These are phyloP conservation scores for Vishniacozyma victoriae DNA, from an alignment of 768 basidiomycete genomes.

Conservation along the genomic window DNA sequence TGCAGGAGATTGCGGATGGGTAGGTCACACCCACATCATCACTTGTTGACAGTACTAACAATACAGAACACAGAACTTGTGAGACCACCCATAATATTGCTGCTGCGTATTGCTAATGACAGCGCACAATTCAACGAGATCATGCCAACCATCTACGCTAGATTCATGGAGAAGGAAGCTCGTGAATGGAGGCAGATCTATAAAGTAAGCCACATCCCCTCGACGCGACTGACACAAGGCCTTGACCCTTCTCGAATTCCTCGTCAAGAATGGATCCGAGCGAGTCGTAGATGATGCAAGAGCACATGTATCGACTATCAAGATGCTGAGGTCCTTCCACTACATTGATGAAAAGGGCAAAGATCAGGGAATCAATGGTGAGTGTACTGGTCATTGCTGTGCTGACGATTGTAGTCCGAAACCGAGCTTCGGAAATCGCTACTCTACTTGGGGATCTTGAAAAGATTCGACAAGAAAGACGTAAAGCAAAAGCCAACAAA, in stretches of 20 bases:
- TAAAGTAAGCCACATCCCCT: conserved; percentile 58
- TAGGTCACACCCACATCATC: conserved; percentile 48
- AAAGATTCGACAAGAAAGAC: conserved; percentile 75
- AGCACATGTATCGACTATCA: conserved; percentile 87
- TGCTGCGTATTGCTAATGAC: no score
- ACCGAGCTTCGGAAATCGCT: conserved; percentile 86
- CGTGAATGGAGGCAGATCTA: conserved; percentile 98
- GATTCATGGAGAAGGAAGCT: conserved; percentile 68
- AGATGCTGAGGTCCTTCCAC: conserved; percentile 96
- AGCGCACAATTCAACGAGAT: conserved; percentile 99
- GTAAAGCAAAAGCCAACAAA: conserved; percentile 86
- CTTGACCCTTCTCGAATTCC: conserved; percentile 86
- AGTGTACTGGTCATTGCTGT: neutral
- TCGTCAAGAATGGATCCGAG: conserved; percentile 94
- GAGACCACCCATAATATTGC: conserved; percentile 38
- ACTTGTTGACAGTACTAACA: conserved; percentile 12
- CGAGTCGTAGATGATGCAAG: conserved; percentile 96
- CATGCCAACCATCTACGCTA: conserved; percentile 89
- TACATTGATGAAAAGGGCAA: conserved; percentile 98
- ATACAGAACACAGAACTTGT: conserved; percentile 94
- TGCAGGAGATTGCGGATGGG: conserved; percentile 98
- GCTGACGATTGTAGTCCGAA: conserved; percentile 62
- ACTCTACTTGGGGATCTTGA: conserved; percentile 88
- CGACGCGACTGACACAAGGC: conserved; percentile 54
- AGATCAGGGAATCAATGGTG: conserved; percentile 95